Evolutionary conservation across 2,329 filamentous ascomycete genomes (phyloP), one percentile per base, ranked within the genome.

Genomic region (Myriosclerotinia curreyana): DNA sequence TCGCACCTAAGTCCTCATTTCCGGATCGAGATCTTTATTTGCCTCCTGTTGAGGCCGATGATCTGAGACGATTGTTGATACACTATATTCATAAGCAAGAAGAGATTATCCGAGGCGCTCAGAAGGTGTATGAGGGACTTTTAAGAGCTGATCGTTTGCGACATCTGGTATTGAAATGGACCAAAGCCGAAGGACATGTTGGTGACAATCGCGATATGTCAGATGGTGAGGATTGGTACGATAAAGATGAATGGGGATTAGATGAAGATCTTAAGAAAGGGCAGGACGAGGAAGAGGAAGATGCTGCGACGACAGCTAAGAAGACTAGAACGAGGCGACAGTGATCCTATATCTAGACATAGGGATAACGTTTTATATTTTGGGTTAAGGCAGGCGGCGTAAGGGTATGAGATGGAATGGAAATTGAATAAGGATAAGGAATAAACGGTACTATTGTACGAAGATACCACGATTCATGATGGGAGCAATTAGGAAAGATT

Each of bases 221-320:
- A 59, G 91, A 96, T 74, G 90, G 90, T 14, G 91, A 96, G 78
- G 91, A 96, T 74, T 96, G 90, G 89, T 93, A 92, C 73, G 91
- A 96, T 75, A 85, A 84, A 72, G 88, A 91, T 61, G 89, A 91
- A 77, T 94, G 90, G 90, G 85, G 84, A 0, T 75, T 95, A 56
- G 82, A 85, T 11, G 88, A 90, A 66, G 87, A 90, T 69, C 77
- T 94, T 9, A 88, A 91, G 75, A 95, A 95, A 77, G 91, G 91
- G 0, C 87, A 90, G 71, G 89, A 92, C 67, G 87, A 90, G 73
- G 91, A 94, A 71, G 91, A 95, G 73, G 90, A 94, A 73, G 90
- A 92, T 66, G 79, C 78, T 48, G 77, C 75, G 20, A 76, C 75
- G 44, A 77, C 77, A 49, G 79, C 78, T 22, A 80, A 83, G 75